phyloP scores from a whole-genome alignment of 768 basidiomycete genomes.

The Aureoboletus auriporus region DNA sequence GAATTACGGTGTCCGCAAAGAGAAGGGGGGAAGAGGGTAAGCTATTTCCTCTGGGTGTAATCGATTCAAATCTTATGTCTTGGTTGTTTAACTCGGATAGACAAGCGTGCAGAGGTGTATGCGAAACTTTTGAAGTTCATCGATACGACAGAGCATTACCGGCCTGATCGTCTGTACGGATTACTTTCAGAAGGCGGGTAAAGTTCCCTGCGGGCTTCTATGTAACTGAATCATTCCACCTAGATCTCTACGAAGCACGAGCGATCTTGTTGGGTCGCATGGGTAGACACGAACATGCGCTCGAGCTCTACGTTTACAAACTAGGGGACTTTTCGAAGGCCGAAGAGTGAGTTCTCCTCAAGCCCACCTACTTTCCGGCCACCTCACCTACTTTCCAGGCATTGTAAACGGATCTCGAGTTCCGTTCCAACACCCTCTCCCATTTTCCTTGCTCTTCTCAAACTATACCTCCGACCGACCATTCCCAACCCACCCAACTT shows the following conservation, averaged over 20 bases:
- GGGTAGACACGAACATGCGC: conserved; percentile 87
- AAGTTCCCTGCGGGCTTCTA: not conserved
- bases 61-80: not conserved
- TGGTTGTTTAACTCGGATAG: conserved; percentile 33
- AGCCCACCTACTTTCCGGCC: too few species aligned
- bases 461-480: conserved; percentile 80
- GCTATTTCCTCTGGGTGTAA: conserved; percentile 8
- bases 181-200: conserved; percentile 75
- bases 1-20: conserved; percentile 57
- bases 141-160: conserved; percentile 62
- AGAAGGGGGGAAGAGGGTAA: conserved; percentile 56
- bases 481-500: conserved; percentile 49
- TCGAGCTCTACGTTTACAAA: conserved; percentile 92
- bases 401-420: conserved; percentile 82
- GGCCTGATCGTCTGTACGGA: conserved; percentile 76
- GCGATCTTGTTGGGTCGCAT: conserved; percentile 88
- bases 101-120: conserved; percentile 48
- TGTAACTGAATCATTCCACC: not conserved
- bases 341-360: conserved; percentile 64
- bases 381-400: conserved; percentile 44
- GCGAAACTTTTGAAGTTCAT: conserved; percentile 77
- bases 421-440: conserved; percentile 48
- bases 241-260: conserved; percentile 87
- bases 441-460: conserved; percentile 82
- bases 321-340: conserved; percentile 82